Evolutionary conservation across 331 rosid genomes (phyloP), one percentile per base, ranked within the genome.

Genomic region (Acacia concinna): DNA sequence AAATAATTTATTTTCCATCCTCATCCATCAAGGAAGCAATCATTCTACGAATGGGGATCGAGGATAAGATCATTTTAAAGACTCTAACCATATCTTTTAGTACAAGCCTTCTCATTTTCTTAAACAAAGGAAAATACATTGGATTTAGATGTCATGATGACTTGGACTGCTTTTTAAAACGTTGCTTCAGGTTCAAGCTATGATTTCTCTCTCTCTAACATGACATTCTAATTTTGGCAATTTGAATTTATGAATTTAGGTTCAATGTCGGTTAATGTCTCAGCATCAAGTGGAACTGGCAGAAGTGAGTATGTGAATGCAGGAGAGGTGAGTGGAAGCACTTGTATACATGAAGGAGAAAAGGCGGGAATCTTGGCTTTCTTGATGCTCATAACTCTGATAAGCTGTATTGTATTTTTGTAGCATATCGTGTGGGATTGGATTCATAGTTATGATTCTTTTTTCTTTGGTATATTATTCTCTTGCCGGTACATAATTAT

Each of bases 301-400:
- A 87, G 85, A 81, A 93, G 96, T 68, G 96, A 93, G 78, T 91
- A 6, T 70, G 97, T 96, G 49, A 96, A 90, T 52, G 87, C 99
- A 15, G 95, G 97, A 70, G 89, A 93, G 71, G 28, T 89, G 9
- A 85, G 94, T 66, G 85, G 87, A 8, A 74, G 86, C 88, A 79
- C 59, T 75, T 89, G 90, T 57, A 30, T 82, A 43, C 86, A 34
- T 25, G 81, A 68, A 10, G 72, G 84, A 57, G 73, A 83, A 52
- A 76, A 47, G 69, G 65, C 75, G 54, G 70, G 82, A 80, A 18
- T 92, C 46, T 59, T 87, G 69, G 87, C 92, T 66, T 86, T 89
- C 81, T 68, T 92, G 34, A 18, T 90, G 56, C 80, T 83, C 79
- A 4, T 85, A 79, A 70, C 83, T 14, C 74, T 89, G 57, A 81